Evolutionary conservation across 352 stramenopile species (phyloP).

Genomic region (Thalassiosira hispida): DNA sequence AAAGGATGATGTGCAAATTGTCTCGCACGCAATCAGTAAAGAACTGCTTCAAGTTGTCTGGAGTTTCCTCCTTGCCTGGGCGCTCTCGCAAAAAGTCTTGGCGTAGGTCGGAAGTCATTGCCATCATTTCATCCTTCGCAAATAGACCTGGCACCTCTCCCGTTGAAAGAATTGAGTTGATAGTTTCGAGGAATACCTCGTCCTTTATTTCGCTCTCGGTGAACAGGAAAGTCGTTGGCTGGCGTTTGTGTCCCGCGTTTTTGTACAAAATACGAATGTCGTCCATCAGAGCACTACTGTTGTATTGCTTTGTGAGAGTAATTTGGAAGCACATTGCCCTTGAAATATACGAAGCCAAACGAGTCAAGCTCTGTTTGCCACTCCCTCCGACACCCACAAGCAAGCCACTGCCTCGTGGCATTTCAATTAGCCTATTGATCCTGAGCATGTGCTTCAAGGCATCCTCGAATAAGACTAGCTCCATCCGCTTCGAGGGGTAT

Average conservation of each 20-base stretch:
- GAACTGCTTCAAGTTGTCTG: constrained; percentile 97
- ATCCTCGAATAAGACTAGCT: constrained; percentile 98
- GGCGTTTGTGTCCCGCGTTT: constrained; percentile 93
- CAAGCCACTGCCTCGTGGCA: constrained; percentile 93
- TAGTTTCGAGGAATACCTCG: constrained; percentile 98
- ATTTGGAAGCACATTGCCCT: constrained; percentile 97
- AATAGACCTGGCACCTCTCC: constrained; percentile 98
- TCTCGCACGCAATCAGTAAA: constrained; percentile 98
- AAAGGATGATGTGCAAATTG: constrained; percentile 98
- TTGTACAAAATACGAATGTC: constrained; percentile 97
- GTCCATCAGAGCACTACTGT: constrained; percentile 96
- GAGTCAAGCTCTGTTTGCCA: constrained; percentile 96
- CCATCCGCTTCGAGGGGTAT: constrained; percentile 94
- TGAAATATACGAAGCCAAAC: constrained; percentile 95
- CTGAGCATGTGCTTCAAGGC: constrained; percentile 95
- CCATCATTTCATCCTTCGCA: constrained; percentile 99
- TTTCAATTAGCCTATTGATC: constrained; percentile 95
- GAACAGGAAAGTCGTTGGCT: constrained; percentile 98
- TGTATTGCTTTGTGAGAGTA: constrained; percentile 98
- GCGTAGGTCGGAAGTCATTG: constrained; percentile 96
- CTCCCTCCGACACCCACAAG: constrained; percentile 97
- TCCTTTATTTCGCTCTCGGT: constrained; percentile 99
- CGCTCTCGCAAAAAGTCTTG: constrained; percentile 93
- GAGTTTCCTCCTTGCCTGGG: constrained; percentile 92
- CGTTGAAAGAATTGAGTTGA: constrained; percentile 98